Evolutionary conservation across 2,329 filamentous ascomycete genomes (phyloP).

Genomic region (Xylariaceae sp.): DNA sequence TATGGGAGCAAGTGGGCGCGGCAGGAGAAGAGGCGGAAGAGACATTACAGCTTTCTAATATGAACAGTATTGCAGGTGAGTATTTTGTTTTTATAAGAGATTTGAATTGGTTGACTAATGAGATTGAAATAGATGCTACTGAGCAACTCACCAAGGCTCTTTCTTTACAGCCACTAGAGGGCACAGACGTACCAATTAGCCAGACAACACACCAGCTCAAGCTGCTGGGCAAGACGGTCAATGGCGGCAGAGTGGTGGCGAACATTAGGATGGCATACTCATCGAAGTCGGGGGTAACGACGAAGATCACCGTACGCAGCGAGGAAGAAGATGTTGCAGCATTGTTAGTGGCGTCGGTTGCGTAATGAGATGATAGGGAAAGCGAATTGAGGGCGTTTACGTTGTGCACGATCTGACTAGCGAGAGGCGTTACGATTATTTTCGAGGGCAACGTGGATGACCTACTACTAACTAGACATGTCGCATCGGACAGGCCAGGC

Average conservation of each 20-base stretch:
- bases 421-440: constrained; percentile 26
- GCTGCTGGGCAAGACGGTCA: constrained; percentile 90
- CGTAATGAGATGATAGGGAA: constrained; percentile 45
- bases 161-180: constrained; percentile 88
- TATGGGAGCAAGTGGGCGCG: constrained; percentile 92
- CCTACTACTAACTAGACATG: constrained; percentile 21
- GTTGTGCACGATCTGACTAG: constrained; percentile 29
- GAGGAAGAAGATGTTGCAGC: constrained; percentile 89
- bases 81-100: constrained; percentile 21
- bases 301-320: constrained; percentile 86
- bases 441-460: constrained; percentile 24
- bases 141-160: constrained; percentile 82
- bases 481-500: constrained; percentile 7
- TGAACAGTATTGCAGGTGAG: constrained; percentile 90
- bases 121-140: constrained; percentile 63
- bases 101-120: constrained; percentile 8
- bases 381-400: constrained; percentile 29
- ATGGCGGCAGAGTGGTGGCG: constrained; percentile 81
- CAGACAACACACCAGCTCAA: constrained; percentile 91
- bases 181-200: constrained; percentile 83
- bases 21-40: constrained; percentile 85
- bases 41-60: constrained; percentile 78
- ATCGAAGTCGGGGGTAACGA: constrained; percentile 87
- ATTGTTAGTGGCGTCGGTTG: constrained; percentile 77
- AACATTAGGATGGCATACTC: constrained; percentile 91